phyloP scores from a whole-genome alignment of 2,329 filamentous ascomycete species.

The Colletotrichum zoysiae region DNA sequence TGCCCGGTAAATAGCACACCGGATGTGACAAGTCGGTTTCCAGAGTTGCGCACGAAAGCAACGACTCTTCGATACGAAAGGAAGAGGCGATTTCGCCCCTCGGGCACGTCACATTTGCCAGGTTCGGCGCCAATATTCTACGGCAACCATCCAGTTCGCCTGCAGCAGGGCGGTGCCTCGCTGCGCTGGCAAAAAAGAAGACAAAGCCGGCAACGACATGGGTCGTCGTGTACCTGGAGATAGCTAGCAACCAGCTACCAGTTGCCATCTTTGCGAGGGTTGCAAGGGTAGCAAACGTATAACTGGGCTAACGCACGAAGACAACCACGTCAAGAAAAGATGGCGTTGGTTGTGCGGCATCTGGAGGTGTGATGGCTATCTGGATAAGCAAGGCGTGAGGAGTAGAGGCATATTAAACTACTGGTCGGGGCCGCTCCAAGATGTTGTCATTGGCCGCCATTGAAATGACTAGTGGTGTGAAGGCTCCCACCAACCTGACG shows the following conservation, averaged over 20 bases:
- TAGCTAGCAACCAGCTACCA: not conserved
- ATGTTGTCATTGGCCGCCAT: conserved; percentile 1
- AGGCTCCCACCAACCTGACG: conserved; percentile 13
- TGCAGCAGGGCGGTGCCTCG: not conserved
- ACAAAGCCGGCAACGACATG: not conserved
- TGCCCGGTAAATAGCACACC: not conserved
- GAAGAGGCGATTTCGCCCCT: not conserved
- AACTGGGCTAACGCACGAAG: not conserved
- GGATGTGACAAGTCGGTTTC: not conserved
- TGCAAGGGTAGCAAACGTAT: conserved; percentile 1
- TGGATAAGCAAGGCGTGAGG: not conserved
- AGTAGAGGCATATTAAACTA: not conserved
- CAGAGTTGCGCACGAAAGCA: not conserved
- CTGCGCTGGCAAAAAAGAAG: not conserved
- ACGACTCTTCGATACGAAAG: not conserved
- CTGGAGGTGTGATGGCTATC: not conserved
- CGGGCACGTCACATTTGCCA: not conserved
- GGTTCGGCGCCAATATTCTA: not conserved
- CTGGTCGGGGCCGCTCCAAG: not conserved
- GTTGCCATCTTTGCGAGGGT: not conserved
- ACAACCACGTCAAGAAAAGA: not conserved
- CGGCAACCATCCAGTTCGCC: not conserved
- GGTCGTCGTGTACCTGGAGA: not conserved
- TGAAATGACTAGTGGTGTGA: conserved; percentile 23
- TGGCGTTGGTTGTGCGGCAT: conserved; percentile 4